Conservation (phyloP, 495 filamentous ascomycete species). For the Lasiosphaeria miniovina region DNA sequence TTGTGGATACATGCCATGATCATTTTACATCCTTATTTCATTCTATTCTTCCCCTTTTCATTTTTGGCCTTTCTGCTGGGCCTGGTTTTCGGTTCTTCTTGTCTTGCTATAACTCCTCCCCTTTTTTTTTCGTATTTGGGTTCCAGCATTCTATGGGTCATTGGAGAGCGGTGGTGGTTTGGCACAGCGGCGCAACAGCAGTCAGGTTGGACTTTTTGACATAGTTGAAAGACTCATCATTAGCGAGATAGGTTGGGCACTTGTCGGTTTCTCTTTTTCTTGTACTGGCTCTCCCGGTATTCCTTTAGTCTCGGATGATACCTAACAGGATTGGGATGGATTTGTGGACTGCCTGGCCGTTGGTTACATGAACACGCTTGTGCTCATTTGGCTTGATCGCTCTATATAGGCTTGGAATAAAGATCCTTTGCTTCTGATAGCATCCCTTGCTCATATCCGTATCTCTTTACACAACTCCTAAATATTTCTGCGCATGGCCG, state of each 20-base stretch:
- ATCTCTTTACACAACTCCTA: too few relatives aligned
- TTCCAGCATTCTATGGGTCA: slow-evolving; percentile 17
- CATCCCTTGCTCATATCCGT: too few relatives aligned
- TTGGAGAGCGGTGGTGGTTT: slow-evolving; percentile 12
- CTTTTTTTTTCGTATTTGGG: neutral
- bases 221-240: slow-evolving; percentile 9
- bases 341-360: neutral
- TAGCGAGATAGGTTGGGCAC: slow-evolving; percentile 5
- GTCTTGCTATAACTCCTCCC: neutral
- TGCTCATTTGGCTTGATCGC: too few relatives aligned
- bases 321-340: neutral
- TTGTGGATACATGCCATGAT: neutral
- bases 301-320: neutral
- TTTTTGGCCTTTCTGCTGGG: neutral
- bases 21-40: neutral
- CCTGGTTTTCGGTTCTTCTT: neutral
- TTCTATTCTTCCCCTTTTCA: neutral
- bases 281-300: slow-evolving; percentile 8
- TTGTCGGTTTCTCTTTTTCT: slow-evolving; percentile 3
- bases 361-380: too few relatives aligned
- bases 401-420: too few relatives aligned
- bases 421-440: too few relatives aligned
- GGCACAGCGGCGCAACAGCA: slow-evolving; percentile 8
- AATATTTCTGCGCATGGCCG: neutral
- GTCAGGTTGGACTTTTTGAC: slow-evolving; percentile 9